Percentiles rank a stretch among this genome's conserved stretches.
Evolutionary conservation across 2,329 filamentous ascomycete species (phyloP).

Genomic region (Trichoderma sp.): DNA sequence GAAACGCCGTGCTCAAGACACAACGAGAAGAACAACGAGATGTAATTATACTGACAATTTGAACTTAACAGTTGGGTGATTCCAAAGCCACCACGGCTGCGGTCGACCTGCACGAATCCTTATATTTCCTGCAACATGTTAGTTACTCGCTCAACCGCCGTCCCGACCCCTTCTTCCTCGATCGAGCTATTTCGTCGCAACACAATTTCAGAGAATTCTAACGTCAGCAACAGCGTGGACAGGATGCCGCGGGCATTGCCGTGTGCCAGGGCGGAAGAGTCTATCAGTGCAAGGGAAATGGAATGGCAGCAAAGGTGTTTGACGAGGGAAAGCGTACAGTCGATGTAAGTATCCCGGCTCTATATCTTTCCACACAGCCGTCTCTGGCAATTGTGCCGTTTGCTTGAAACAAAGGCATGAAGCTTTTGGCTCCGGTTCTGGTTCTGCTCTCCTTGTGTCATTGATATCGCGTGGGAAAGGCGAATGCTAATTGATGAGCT

Average conservation of each 20-base stretch:
- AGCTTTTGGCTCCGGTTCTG: background rate
- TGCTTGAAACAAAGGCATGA: background rate
- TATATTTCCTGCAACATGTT: slow-evolving; percentile 18
- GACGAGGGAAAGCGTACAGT: background rate
- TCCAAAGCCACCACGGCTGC: slow-evolving; percentile 19
- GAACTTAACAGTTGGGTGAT: background rate
- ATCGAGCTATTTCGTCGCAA: background rate
- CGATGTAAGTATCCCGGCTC: background rate
- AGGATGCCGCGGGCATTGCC: slow-evolving; percentile 75
- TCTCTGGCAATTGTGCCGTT: background rate
- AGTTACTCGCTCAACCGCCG: background rate
- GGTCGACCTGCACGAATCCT: slow-evolving; percentile 10
- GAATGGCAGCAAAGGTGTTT: slow-evolving; percentile 59
- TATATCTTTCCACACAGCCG: background rate
- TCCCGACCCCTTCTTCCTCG: background rate
- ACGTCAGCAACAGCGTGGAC: slow-evolving; percentile 7
- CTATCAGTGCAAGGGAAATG: slow-evolving; percentile 88
- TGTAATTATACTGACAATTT: background rate
- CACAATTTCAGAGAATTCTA: background rate
- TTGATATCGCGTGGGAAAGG: slow-evolving; percentile 51
- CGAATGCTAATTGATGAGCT: slow-evolving; percentile 35
- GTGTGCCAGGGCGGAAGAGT: slow-evolving; percentile 76
- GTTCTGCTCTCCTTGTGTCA: background rate
- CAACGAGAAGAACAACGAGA: background rate
- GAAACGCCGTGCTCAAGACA: background rate